These are phyloP conservation scores for Gymnopilus dilepis DNA, from an alignment of 768 basidiomycete genomes.

Conservation along the genomic window DNA sequence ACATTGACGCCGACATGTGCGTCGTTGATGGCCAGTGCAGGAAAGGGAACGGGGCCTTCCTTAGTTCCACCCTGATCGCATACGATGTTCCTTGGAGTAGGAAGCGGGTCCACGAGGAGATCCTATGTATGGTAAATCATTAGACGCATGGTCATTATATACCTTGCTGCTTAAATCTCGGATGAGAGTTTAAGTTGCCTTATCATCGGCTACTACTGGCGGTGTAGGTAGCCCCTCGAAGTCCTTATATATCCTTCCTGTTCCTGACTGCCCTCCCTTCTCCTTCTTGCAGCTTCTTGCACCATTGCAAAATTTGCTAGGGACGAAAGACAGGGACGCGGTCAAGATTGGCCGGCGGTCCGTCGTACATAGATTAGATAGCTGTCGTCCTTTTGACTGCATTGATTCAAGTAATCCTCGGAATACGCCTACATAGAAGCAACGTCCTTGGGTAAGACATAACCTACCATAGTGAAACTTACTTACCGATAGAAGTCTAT, in stretches of 20 bases:
- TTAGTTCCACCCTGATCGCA: conserved; percentile 85
- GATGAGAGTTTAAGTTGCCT: conserved; percentile 29
- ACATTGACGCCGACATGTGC: conserved; percentile 94
- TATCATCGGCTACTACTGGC: conserved; percentile 83
- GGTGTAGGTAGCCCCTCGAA: conserved; percentile 91
- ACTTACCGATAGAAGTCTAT: too few relatives aligned
- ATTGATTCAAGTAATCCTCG: too few relatives aligned
- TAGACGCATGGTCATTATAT: not conserved
- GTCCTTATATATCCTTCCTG: conserved; percentile 98
- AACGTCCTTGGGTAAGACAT: too few relatives aligned
- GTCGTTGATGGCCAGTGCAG: conserved; percentile 95
- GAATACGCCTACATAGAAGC: too few relatives aligned
- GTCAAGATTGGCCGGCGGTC: too few relatives aligned
- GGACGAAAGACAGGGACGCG: conserved; percentile 99
- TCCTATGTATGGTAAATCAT: conserved; percentile 47
- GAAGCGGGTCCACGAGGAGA: conserved; percentile 91
- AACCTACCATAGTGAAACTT: too few relatives aligned
- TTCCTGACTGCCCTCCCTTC: conserved; percentile 97
- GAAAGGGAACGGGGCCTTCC: conserved; percentile 72
- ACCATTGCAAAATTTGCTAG: conserved; percentile 95
- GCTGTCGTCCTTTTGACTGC: conserved; percentile 94
- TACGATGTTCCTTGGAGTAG: conserved; percentile 96
- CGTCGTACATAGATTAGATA: conserved; percentile 96
- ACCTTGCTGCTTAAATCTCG: not conserved
- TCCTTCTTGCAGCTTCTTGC: conserved; percentile 72